phyloP scores from a whole-genome alignment of 257 asterid genomes.

The Marsdenia floribunda region DNA sequence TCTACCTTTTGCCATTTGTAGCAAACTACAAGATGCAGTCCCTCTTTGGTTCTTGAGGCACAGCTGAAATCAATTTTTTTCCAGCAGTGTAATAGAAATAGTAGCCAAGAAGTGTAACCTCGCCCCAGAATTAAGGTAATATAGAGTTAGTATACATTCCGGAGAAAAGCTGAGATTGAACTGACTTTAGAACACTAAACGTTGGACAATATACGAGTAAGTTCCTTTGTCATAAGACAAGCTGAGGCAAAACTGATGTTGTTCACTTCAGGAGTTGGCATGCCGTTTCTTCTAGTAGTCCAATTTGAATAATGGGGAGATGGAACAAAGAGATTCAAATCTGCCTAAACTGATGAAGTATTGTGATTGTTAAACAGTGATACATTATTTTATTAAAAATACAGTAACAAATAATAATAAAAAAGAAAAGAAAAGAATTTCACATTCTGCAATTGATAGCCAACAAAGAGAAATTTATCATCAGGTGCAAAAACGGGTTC shows the following conservation, averaged over 20 bases:
- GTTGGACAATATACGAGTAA: background rate
- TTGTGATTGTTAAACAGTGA: background rate
- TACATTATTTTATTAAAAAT: background rate
- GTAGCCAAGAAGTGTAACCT: background rate
- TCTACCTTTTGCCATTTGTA: background rate
- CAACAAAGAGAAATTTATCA: background rate
- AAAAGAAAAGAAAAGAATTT: background rate
- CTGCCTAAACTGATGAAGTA: background rate
- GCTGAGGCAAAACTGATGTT: background rate
- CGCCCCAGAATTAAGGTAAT: background rate
- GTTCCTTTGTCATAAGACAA: background rate
- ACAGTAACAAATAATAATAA: too few species aligned
- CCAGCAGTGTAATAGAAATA: too few species aligned
- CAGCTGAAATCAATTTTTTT: background rate
- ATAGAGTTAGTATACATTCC: too few species aligned
- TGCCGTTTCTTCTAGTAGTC: background rate
- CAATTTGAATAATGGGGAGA: background rate
- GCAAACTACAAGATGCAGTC: background rate
- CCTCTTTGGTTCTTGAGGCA: background rate
- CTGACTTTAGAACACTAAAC: background rate
- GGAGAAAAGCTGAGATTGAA: background rate
- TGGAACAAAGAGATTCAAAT: background rate
- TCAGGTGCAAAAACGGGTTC: constrained; percentile 4
- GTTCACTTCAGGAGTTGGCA: background rate
- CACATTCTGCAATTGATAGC: background rate